phyloP scores from a whole-genome alignment of 1,139 yeast species.

The Geotrichum restrictum region DNA sequence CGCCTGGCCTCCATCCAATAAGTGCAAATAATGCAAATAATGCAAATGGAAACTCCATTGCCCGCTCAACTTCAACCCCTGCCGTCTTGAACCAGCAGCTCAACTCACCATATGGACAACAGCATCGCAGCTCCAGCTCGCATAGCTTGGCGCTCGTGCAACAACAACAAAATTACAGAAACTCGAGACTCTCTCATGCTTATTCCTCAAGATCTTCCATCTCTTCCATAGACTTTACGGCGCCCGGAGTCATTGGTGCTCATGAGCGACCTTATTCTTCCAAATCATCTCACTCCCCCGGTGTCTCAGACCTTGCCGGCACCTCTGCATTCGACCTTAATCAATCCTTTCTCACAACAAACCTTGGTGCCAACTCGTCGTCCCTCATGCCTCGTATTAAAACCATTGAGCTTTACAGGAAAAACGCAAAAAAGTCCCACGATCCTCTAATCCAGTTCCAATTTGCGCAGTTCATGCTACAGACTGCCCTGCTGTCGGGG shows the following conservation, averaged over 20 bases:
- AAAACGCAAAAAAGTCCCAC: constrained; percentile 77
- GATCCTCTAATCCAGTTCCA: constrained; percentile 85
- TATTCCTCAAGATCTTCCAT: constrained; percentile 9
- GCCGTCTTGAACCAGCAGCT: constrained; percentile 2
- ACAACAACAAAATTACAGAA: background rate
- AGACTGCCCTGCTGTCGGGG: constrained; percentile 57
- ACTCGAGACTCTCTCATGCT: background rate
- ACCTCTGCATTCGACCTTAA: constrained; percentile 34
- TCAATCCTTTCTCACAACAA: constrained; percentile 35
- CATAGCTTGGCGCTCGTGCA: background rate
- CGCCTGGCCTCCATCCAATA: constrained; percentile 1
- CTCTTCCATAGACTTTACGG: constrained; percentile 14
- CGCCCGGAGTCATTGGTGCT: constrained; percentile 3
- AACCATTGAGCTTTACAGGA: constrained; percentile 81
- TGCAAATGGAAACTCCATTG: constrained; percentile 2
- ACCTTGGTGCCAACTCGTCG: constrained; percentile 33
- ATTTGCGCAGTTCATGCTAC: constrained; percentile 86
- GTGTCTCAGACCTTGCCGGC: constrained; percentile 26
- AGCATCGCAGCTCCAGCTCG: constrained; percentile 3
- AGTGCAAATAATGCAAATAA: background rate
- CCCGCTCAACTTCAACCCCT: constrained; percentile 12
- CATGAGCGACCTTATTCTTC: background rate
- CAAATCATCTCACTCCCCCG: constrained; percentile 25
- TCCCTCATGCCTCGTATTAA: constrained; percentile 69
- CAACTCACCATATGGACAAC: constrained; percentile 8